A percentile compares a stretch with the other conserved stretches of the same genome.
These are phyloP conservation scores for Pseudocercospora cruenta DNA, from an alignment of 2,329 filamentous ascomycete species.

Conservation along the genomic window DNA sequence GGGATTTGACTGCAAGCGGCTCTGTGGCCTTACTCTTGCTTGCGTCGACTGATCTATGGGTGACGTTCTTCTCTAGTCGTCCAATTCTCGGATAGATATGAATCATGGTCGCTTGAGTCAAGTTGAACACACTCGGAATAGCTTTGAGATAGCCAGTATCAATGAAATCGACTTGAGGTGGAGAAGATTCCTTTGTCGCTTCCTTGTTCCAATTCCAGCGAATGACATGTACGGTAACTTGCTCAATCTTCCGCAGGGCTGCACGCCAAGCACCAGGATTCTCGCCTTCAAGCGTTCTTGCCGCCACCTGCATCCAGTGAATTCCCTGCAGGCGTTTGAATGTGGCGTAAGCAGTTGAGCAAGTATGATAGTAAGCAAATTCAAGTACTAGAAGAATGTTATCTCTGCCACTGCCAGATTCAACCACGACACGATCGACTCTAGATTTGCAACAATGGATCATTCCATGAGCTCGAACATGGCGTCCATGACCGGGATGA, in stretches of 20 bases:
- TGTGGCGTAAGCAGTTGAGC: neutral
- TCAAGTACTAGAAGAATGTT: neutral
- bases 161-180: neutral
- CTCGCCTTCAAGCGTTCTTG: neutral
- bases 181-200: neutral
- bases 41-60: too few species aligned
- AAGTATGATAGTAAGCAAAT: neutral
- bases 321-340: neutral
- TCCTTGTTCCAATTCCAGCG: neutral
- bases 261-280: slow-evolving; percentile 12
- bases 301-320: neutral
- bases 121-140: too few species aligned
- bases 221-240: slow-evolving; percentile 9
- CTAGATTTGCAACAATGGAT: neutral
- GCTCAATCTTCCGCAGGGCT: slow-evolving; percentile 16
- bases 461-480: slow-evolving; percentile 12
- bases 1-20: too few species aligned
- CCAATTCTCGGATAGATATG: too few species aligned
- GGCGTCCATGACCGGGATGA: slow-evolving; percentile 21
- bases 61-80: too few species aligned
- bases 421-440: neutral
- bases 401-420: neutral
- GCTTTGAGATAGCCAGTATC: too few species aligned
- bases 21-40: too few species aligned
- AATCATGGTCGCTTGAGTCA: too few species aligned